phyloP scores from a whole-genome alignment of 768 basidiomycete genomes.

The Lentinula raphanica region DNA sequence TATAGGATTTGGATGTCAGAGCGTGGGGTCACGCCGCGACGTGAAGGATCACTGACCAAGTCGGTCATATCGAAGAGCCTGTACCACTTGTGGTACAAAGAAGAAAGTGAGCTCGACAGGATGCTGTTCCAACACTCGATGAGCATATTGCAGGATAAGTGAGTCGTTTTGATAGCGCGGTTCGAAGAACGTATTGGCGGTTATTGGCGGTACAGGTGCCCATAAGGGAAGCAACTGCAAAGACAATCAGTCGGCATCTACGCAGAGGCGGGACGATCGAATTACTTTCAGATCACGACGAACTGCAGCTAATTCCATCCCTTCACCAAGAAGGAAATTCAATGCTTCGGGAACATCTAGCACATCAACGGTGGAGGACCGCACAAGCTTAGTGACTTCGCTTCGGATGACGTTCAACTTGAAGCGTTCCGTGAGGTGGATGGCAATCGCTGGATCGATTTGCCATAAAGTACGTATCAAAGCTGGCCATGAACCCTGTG shows the following conservation, averaged over 20 bases:
- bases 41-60: constrained; percentile 49
- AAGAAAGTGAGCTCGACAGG: constrained; percentile 95
- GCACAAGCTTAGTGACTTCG: constrained; percentile 76
- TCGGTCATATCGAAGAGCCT: constrained; percentile 87
- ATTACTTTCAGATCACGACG: constrained; percentile 71
- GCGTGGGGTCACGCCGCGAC: background rate
- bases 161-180: constrained; percentile 80
- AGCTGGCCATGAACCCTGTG: constrained; percentile 60
- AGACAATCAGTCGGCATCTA: background rate
- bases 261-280: background rate
- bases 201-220: constrained; percentile 81
- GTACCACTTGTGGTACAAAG: constrained; percentile 98
- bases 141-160: constrained; percentile 88
- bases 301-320: constrained; percentile 41
- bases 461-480: constrained; percentile 75
- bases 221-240: constrained; percentile 79
- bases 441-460: constrained; percentile 73
- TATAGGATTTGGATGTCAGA: constrained; percentile 22
- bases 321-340: constrained; percentile 72
- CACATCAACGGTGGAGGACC: constrained; percentile 63
- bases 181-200: constrained; percentile 82
- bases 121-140: constrained; percentile 91
- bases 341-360: constrained; percentile 79
- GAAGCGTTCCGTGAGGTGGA: constrained; percentile 87
- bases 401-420: constrained; percentile 55